Base-by-base conservation (phyloP, 2,329 filamentous ascomycete species). In the Cercospora canescens region DNA sequence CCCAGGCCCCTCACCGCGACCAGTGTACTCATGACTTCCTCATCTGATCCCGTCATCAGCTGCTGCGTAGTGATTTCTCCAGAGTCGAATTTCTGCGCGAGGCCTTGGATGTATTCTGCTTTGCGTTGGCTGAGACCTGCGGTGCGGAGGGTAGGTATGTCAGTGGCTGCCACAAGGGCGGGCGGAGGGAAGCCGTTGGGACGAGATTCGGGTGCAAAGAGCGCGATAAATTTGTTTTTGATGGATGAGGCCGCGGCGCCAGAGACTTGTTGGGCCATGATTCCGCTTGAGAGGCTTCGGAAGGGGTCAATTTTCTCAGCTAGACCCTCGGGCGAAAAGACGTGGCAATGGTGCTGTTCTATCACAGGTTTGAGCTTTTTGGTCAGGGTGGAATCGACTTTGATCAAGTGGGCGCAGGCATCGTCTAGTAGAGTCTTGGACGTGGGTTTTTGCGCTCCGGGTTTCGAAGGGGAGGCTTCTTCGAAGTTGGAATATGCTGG, bases 221-320 rank as follows among this genome's bases (percentile, higher is more conserved):
- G 81, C 1, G 82, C 84, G 21, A 96, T 81, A 77, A 97, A 97
- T 70, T 92, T 94, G 58, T 86, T 86, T 78, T 94, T 94, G 80
- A 99, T 98, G 6, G 91, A 91, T 71, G 88, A 90, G 12, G 95
- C 95, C 0, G 95, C 95, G 6, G 93, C 93, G 18, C 94, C 93
- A 0, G 93, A 97, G 21, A 99, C 94, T 81, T 99, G 95, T 80
- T 98, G 95, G 61, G 92, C 93, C 73, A 98, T 96, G 76, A 99
- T 97, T 60, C 93, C 91, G 78, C 90, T 94, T 41, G 88, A 86
- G 35, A 99, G 84, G 64, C 88, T 89, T 72, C 91, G 89, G 75
- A 97, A 99, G 0, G 95, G 95, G 79, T 98, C 93, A 67, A 97
- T 87, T 69, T 88, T 84, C 78, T 97, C 93, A 30, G 89, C 87